Base-by-base conservation (phyloP, 2,329 filamentous ascomycete species). In the Celoporthe dispersa region DNA sequence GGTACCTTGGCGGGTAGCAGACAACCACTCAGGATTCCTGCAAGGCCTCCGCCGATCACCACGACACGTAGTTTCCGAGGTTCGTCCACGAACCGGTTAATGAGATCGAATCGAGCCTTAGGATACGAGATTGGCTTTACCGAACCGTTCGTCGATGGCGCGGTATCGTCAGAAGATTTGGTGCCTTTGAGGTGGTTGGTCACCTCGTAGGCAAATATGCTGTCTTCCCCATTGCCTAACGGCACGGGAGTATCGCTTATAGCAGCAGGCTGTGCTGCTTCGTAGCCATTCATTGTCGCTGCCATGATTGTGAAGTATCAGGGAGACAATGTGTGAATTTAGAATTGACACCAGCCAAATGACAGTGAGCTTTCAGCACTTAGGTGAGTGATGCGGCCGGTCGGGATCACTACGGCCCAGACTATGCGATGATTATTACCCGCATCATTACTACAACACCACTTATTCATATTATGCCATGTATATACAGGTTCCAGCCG, bases 1-100 rank as follows among this genome's bases (percentile, higher is more conserved):
- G 91, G 91, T 0, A 94, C 87, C 73, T 94, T 94, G 12, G 81
- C 85, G 0, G 91, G 91, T 0, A 94, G 80, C 11, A 93, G 79
- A 9, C 89, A 84, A 0, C 90, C 91, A 1, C 91, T 88, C 5
- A 86, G 85, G 48, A 92, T 84, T 3, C 90, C 90, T 0, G 88
- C 79, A 0, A 92, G 78, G 0, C 90, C 90, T 11, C 88, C 90
- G 1, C 90, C 90, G 41, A 92, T 86, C 0, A 92, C 84, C 0
- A 85, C 87, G 1, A 91, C 88, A 64, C 84, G 81, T 51, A 87
- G 78, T 7, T 80, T 77, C 39, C 84, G 79, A 1, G 84, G 81
- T 71, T 85, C 78, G 68, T 87, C 85, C 44, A 86, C 81, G 60
- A 79, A 79, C 6, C 81, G 79, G 44, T 82, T 76, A 11, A 80